A percentile compares a stretch with the other conserved stretches of the same genome.
phyloP scores from a whole-genome alignment of 73 alveolate species.

The Paramecium sonneborni region DNA sequence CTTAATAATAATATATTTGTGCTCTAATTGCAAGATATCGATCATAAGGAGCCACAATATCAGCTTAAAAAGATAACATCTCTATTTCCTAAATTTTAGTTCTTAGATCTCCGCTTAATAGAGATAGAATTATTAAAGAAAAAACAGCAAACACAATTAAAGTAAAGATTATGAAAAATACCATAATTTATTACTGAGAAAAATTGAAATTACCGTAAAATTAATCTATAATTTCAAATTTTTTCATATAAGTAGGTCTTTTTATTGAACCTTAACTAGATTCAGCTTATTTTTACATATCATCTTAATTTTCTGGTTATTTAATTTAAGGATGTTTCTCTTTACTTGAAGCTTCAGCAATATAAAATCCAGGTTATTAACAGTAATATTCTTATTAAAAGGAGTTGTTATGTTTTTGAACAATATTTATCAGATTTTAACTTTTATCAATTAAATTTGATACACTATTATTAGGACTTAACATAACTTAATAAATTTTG shows the following conservation, averaged over 20 bases:
- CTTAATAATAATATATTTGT: not conserved
- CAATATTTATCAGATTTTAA: not conserved
- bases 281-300: not conserved
- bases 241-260: not conserved
- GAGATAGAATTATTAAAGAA: not conserved
- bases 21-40: not conserved
- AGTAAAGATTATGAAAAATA: not conserved
- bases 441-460: not conserved
- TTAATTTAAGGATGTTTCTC: not conserved
- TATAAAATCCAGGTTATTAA: not conserved
- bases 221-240: not conserved
- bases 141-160: not conserved
- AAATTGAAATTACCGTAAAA: not conserved
- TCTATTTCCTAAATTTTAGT: slow-evolving; percentile 19
- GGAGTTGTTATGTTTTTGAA: not conserved
- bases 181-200: not conserved
- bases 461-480: not conserved
- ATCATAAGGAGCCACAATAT: slow-evolving; percentile 6
- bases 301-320: not conserved
- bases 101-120: not conserved
- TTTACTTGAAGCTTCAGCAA: not conserved
- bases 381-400: not conserved
- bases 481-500: not conserved
- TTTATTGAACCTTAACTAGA: not conserved
- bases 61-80: slow-evolving; percentile 3